Evolutionary conservation across 345 rosid species (phyloP).

Genomic region (Eucalyptus regnans): DNA sequence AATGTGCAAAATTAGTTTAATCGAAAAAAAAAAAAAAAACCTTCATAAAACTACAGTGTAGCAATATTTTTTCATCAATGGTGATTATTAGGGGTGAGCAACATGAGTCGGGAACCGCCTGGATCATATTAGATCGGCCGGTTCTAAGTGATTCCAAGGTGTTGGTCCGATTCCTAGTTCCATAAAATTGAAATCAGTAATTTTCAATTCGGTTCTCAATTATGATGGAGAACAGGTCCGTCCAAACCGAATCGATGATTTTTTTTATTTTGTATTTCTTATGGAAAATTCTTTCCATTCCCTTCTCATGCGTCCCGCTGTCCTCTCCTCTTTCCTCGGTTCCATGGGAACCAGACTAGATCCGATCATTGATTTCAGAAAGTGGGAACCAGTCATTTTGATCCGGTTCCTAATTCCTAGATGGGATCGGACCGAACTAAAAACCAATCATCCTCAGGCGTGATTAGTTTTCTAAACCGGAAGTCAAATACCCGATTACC

Average conservation of each 20-base stretch:
- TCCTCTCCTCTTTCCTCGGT: neutral
- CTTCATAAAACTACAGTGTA: neutral
- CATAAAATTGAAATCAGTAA: too few relatives aligned
- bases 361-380: too few relatives aligned
- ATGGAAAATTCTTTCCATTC: neutral
- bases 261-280: neutral
- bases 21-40: neutral
- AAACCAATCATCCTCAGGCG: neutral
- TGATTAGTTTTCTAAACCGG: neutral
- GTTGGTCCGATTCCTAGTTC: rapidly evolving
- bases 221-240: rapidly evolving
- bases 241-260: rapidly evolving
- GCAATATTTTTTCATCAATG: neutral
- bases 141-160: rapidly evolving
- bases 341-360: neutral
- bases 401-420: neutral
- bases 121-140: rapidly evolving
- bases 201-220: too few relatives aligned
- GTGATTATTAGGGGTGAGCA: neutral
- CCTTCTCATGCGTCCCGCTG: neutral
- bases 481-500: neutral
- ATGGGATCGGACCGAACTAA: neutral
- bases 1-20: neutral
- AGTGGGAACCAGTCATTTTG: neutral
- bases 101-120: rapidly evolving